phyloP scores from a whole-genome alignment of 495 filamentous ascomycete genomes.

The Articulospora tetracladia region DNA sequence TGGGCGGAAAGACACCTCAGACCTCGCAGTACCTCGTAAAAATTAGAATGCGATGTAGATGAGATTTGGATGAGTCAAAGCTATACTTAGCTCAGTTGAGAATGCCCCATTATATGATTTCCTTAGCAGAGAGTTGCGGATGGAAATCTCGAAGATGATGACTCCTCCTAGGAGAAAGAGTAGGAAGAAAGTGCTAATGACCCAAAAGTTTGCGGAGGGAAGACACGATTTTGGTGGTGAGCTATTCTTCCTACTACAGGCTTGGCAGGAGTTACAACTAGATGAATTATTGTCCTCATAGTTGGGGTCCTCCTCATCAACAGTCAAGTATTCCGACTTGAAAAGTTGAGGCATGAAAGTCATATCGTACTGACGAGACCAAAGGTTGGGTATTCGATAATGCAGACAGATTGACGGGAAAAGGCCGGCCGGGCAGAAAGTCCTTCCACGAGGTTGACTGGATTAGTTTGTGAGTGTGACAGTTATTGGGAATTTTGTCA shows the following conservation, averaged over 20 bases:
- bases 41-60: constrained; percentile 4
- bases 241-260: neutral
- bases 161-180: constrained; percentile 2
- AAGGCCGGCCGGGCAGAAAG: neutral
- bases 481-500: neutral
- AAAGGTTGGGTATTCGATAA: neutral
- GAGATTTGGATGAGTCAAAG: neutral
- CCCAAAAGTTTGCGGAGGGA: neutral
- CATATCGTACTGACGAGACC: constrained; percentile 2
- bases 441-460: neutral
- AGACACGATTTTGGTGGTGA: constrained; percentile 1
- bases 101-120: neutral
- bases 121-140: too few species aligned
- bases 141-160: constrained; percentile 1
- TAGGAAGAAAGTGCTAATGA: constrained; percentile 1
- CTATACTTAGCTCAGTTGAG: constrained; percentile 8
- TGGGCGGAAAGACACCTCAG: constrained; percentile 6
- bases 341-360: constrained; percentile 6
- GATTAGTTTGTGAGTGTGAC: constrained; percentile 2
- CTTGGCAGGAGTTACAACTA: constrained; percentile 1
- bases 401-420: neutral
- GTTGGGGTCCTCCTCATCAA: constrained; percentile 1
- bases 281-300: neutral
- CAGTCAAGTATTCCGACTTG: constrained; percentile 2
- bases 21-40: constrained; percentile 2